Evolutionary conservation across 1,139 yeast genomes (phyloP).

Genomic region (Spathaspora sp.): DNA sequence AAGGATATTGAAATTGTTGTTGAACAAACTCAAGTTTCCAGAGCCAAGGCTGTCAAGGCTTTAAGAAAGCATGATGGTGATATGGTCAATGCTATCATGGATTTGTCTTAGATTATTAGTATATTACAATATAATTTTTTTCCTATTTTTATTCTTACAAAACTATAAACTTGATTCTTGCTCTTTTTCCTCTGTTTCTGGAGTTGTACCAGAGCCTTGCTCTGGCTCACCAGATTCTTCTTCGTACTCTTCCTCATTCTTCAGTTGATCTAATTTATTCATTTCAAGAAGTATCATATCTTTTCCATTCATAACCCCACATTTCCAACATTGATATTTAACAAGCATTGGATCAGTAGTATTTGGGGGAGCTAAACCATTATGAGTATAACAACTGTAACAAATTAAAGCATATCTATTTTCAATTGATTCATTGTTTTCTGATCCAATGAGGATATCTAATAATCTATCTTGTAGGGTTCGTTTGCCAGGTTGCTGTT

Average conservation of each 20-base stretch:
- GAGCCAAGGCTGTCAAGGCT: slow-evolving; percentile 89
- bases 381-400: slow-evolving; percentile 60
- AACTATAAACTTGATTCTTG: too few relatives aligned
- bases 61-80: slow-evolving; percentile 88
- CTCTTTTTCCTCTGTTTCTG: not conserved
- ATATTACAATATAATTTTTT: not conserved
- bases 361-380: slow-evolving; percentile 83
- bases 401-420: slow-evolving; percentile 76
- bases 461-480: slow-evolving; percentile 45
- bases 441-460: slow-evolving; percentile 67
- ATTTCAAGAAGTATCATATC: slow-evolving; percentile 12
- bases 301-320: slow-evolving; percentile 60
- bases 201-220: not conserved
- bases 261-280: not conserved
- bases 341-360: slow-evolving; percentile 51
- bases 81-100: slow-evolving; percentile 95
- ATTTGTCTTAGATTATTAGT: slow-evolving; percentile 49
- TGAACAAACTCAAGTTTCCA: slow-evolving; percentile 87
- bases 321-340: slow-evolving; percentile 67
- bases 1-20: slow-evolving; percentile 80
- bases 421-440: slow-evolving; percentile 61
- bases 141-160: not conserved
- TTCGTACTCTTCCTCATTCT: not conserved
- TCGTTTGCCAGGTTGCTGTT: slow-evolving; percentile 10
- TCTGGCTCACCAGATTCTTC: not conserved